Conservation (phyloP, 2,329 filamentous ascomycete species). For the Cladosporium sp. region DNA sequence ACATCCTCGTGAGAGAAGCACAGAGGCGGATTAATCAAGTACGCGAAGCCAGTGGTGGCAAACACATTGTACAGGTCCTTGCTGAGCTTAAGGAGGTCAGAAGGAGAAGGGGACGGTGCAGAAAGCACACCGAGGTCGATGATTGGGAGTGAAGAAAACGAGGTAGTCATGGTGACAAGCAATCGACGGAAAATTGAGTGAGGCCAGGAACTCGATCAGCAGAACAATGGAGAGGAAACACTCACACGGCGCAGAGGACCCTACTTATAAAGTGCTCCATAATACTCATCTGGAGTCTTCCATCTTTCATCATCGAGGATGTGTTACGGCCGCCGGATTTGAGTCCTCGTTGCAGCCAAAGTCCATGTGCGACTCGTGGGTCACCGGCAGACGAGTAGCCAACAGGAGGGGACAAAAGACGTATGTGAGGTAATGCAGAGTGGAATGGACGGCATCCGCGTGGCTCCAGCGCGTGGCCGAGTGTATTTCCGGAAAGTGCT, state of each 20-base stretch:
- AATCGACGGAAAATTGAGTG: no score
- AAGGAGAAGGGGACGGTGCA: constrained; percentile 20
- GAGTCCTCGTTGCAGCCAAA: neutral
- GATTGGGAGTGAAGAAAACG: constrained; percentile 38
- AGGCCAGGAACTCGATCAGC: neutral
- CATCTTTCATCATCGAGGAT: neutral
- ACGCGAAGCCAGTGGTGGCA: constrained; percentile 43
- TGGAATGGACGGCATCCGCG: neutral
- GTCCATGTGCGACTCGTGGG: neutral
- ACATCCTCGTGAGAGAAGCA: constrained; percentile 39
- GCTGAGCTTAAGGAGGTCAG: constrained; percentile 29
- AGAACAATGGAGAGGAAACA: neutral
- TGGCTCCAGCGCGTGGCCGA: neutral
- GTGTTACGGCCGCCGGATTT: neutral
- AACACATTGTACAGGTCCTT: constrained; percentile 37
- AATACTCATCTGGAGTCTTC: no score
- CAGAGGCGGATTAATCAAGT: constrained; percentile 39
- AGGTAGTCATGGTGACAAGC: constrained; percentile 35
- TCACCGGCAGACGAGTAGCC: neutral
- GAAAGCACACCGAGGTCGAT: constrained; percentile 36
- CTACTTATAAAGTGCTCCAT: no score
- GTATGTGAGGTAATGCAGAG: constrained; percentile 7
- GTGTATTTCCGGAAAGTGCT: constrained; percentile 5
- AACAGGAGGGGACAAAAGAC: neutral
- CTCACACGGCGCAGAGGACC: no score